Base-by-base conservation (phyloP, 345 rosid genomes). In the Toxicodendron radicans region DNA sequence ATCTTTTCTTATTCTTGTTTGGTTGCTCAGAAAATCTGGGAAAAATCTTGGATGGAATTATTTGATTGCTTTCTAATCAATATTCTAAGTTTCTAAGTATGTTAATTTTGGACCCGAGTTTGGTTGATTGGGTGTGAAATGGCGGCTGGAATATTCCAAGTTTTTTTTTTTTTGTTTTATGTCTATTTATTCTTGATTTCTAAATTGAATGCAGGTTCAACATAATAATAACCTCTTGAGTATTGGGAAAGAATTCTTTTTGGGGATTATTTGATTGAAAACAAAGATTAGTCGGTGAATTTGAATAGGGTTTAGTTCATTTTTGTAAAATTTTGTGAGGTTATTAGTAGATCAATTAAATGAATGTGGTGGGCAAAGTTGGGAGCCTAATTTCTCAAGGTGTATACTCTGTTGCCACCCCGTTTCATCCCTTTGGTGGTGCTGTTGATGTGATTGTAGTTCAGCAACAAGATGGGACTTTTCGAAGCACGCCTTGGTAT, bases 341-440 rank as follows among this genome's bases (percentile, higher is more conserved):
- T 13, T 53, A 58, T 75, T 46, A 4, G 61, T 68, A 3, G 67
- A 48, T 82, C 78, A 71, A 68, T 60, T 84, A 87, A 77, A 94
- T 94, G 98, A 90, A 87, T 82, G 87, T 94, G 76, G 98, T 94
- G 73, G 96, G 96, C 10, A 94, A 67, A 88, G 88, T 94, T 76
- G 92, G 98, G 83, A 92, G 92, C 76, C 76, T 94, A 66, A 90
- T 94, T 35, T 83, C 97, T 2, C 95, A 91, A 85, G 92, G 97
- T 0, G 95, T 91, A 41, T 89, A 94, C 83, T 90, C 95, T 41
- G 96, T 94, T 73, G 96, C 97, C 27, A 94, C 94, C 76, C 97
- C 98, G 0, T 94, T 94, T 75, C 98, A 94, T 82, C 98, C 97
- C 1, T 94, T 94, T 72, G 98, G 98, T 30, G 98, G 98, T 72